Base-by-base conservation (phyloP, 2,329 filamentous ascomycete species). In the Bisporella sp. region DNA sequence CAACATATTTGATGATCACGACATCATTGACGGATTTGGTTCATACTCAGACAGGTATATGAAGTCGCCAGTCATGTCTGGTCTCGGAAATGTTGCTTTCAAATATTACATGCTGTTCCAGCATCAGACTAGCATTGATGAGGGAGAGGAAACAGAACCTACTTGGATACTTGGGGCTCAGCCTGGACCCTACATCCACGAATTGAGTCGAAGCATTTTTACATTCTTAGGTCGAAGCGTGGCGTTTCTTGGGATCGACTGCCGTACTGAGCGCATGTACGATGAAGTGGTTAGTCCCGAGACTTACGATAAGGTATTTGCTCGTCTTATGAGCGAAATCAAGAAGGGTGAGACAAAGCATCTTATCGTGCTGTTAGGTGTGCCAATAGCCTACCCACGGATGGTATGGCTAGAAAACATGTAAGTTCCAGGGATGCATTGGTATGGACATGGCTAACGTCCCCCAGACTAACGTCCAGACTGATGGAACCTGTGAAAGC, bases 71-170 rank as follows among this genome's bases (percentile, higher is more conserved):
- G 88, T 97, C 0, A 95, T 99, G 65, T 85, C 84, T 2, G 93
- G 95, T 0, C 69, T 99, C 6, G 95, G 93, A 2, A 87, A 86
- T 37, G 82, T 97, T 46, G 92, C 92, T 0, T 97, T 93, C 78
- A 99, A 99, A 67, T 99, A 97, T 69, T 99, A 99, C 63, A 85
- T 99, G 83, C 78, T 99, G 6, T 99, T 99, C 72, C 93, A 99
- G 67, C 93, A 99, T 60, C 95, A 99, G 67, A 95, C 87, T 58
- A 75, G 95, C 4, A 72, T 81, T 1, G 80, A 84, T 43, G 93
- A 99, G 70, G 89, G 84, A 0, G 84, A 95, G 58, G 74, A 78
- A 35, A 80, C 87, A 3, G 95, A 99, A 67, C 89, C 92, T 2
- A 96, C 89, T 64, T 97, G 93, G 93, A 72, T 95, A 13, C 71